A percentile compares a stretch with the other conserved stretches of the same genome.
These are phyloP conservation scores for Favolaschia claudopus DNA, from an alignment of 768 basidiomycete species.

Conservation along the genomic window DNA sequence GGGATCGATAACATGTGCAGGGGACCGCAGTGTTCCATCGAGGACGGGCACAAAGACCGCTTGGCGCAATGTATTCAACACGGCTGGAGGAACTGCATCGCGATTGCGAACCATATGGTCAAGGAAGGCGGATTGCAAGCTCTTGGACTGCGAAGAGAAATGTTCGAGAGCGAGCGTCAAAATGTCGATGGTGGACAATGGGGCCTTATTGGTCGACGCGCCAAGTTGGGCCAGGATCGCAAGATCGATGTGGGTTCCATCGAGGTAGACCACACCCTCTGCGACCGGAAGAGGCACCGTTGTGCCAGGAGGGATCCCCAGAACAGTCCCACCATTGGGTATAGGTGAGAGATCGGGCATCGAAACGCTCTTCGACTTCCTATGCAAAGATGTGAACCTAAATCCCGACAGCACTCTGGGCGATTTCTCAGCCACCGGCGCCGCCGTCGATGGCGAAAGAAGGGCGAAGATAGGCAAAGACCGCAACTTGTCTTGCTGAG, in stretches of 20 bases:
- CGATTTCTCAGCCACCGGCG: conserved; percentile 10
- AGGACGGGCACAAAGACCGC: conserved; percentile 37
- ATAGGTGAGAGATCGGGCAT: conserved; percentile 1
- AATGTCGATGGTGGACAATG: conserved; percentile 34
- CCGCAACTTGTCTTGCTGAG: conserved; percentile 26
- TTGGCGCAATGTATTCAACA: conserved; percentile 33
- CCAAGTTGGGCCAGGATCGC: conserved; percentile 35
- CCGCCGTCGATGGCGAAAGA: conserved; percentile 3
- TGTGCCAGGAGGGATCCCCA: conserved; percentile 18
- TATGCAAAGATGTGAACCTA: conserved; percentile 22
- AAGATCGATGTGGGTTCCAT: conserved; percentile 29
- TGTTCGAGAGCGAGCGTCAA: conserved; percentile 36
- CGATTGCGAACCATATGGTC: conserved; percentile 34
- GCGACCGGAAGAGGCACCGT: conserved; percentile 35
- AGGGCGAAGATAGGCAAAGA: conserved; percentile 37
- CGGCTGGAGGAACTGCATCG: conserved; percentile 32
- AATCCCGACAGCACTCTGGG: conserved; percentile 13
- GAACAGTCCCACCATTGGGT: conserved; percentile 5
- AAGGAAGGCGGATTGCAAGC: conserved; percentile 37
- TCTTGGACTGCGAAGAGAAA: conserved; percentile 36
- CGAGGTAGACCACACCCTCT: conserved; percentile 35
- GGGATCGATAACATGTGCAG: conserved; percentile 23
- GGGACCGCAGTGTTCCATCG: conserved; percentile 15
- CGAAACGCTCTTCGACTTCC: conserved; percentile 22
- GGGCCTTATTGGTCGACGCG: conserved; percentile 23